A percentile compares a stretch with the other conserved stretches of the same genome.
Conservation (phyloP, 768 basidiomycete species). For the Trametes cingulata region DNA sequence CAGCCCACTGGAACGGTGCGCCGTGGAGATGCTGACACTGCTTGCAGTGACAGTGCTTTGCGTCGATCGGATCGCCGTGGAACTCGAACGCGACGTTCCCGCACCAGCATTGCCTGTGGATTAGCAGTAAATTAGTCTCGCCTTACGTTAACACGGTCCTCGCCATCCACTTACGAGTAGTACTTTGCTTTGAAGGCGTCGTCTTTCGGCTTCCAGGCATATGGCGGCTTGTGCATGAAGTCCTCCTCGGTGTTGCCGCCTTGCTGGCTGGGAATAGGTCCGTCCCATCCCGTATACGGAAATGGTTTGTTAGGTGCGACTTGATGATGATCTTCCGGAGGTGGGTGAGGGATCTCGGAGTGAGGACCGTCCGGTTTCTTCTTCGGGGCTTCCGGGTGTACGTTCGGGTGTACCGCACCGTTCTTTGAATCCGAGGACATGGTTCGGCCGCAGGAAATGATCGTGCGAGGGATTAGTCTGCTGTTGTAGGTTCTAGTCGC, state of each 20-base stretch:
- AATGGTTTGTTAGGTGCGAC: slow-evolving; percentile 6
- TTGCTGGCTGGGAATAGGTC: slow-evolving; percentile 26
- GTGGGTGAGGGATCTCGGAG: slow-evolving; percentile 26
- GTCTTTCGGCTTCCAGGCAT: slow-evolving; percentile 29
- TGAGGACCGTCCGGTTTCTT: slow-evolving; percentile 17
- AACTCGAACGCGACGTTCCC: slow-evolving; percentile 34
- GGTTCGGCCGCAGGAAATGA: background rate
- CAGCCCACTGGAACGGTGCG: slow-evolving; percentile 38
- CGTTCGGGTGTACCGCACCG: slow-evolving; percentile 19
- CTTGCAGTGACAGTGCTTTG: slow-evolving; percentile 36
- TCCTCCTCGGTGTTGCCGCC: slow-evolving; percentile 30
- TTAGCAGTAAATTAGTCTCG: background rate
- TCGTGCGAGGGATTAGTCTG: no score
- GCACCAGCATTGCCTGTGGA: slow-evolving; percentile 34
- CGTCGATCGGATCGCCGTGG: slow-evolving; percentile 35
- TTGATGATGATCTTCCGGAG: slow-evolving; percentile 24
- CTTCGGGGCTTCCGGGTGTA: slow-evolving; percentile 18
- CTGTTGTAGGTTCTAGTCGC: no score
- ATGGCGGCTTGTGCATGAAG: slow-evolving; percentile 35
- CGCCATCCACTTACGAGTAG: slow-evolving; percentile 15
- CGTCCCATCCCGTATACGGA: slow-evolving; percentile 32
- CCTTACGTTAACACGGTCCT: background rate
- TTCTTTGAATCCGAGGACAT: background rate
- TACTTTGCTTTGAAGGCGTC: slow-evolving; percentile 29
- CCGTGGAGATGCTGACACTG: slow-evolving; percentile 36